phyloP scores from a whole-genome alignment of 441 rosid genomes.

The Gossypium davidsonii region DNA sequence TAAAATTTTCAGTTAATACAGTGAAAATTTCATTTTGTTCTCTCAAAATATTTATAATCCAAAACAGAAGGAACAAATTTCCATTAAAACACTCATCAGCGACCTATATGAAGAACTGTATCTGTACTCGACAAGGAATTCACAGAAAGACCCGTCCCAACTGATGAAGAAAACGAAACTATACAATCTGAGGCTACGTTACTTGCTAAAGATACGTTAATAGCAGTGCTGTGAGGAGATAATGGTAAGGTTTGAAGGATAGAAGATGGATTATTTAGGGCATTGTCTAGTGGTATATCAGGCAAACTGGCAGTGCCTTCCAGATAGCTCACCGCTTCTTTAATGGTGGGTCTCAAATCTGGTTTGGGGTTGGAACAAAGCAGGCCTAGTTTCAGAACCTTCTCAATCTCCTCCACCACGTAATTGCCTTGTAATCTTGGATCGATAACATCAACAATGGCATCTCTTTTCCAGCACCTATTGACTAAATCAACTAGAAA shows the following conservation, averaged over 20 bases:
- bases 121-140: conserved; percentile 21
- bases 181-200: background rate
- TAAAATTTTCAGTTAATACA: too few relatives aligned
- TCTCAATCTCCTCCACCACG: conserved; percentile 41
- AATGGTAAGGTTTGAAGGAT: background rate
- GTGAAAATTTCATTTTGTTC: too few relatives aligned
- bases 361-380: conserved; percentile 40
- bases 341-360: conserved; percentile 42
- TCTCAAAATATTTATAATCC: background rate
- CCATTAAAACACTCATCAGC: conserved; percentile 12
- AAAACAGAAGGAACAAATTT: background rate
- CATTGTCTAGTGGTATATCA: conserved; percentile 13
- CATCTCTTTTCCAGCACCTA: conserved; percentile 38
- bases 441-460: conserved; percentile 35
- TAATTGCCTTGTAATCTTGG: conserved; percentile 36
- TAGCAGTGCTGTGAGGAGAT: background rate
- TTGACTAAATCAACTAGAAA: conserved; percentile 39
- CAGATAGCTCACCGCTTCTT: conserved; percentile 37
- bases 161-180: conserved; percentile 16
- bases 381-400: conserved; percentile 50
- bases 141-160: background rate
- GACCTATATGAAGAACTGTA: conserved; percentile 30
- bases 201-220: background rate
- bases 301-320: conserved; percentile 35
- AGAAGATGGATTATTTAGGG: background rate